phyloP scores from a whole-genome alignment of 345 rosid genomes.

The Populus ilicifolia region DNA sequence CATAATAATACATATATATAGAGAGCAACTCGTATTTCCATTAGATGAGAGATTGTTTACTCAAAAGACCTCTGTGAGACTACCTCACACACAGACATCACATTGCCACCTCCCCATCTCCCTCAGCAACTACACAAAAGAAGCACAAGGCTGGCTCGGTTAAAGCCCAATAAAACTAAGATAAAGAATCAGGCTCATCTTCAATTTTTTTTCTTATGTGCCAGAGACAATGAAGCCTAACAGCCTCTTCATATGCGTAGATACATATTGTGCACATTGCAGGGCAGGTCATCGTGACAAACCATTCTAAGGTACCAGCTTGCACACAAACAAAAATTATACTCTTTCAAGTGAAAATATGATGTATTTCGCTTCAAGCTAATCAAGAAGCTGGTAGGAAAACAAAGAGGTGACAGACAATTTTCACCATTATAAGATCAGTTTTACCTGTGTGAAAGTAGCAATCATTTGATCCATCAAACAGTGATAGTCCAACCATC shows the following conservation, averaged over 20 bases:
- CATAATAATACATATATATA: too few species aligned
- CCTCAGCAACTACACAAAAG: not conserved
- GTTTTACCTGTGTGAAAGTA: slow-evolving; percentile 82
- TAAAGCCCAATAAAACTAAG: not conserved
- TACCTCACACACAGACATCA: too few species aligned
- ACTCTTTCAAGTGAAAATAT: not conserved
- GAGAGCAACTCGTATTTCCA: too few species aligned
- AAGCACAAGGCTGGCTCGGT: not conserved
- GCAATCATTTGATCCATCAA: slow-evolving; percentile 97
- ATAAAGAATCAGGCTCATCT: not conserved
- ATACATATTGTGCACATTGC: not conserved
- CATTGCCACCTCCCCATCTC: too few species aligned
- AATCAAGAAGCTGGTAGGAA: not conserved
- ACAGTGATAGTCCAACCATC: slow-evolving; percentile 86
- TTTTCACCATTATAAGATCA: not conserved
- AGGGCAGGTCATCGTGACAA: not conserved
- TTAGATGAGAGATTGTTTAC: too few species aligned
- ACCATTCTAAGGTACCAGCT: not conserved
- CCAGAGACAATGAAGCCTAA: not conserved
- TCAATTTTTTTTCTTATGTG: not conserved
- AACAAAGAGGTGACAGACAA: not conserved
- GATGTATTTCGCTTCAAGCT: not conserved
- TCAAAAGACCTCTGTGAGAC: too few species aligned
- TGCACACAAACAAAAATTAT: not conserved
- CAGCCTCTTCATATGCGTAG: not conserved